Conservation (phyloP, 345 rosid genomes). For the Acer campestre region DNA sequence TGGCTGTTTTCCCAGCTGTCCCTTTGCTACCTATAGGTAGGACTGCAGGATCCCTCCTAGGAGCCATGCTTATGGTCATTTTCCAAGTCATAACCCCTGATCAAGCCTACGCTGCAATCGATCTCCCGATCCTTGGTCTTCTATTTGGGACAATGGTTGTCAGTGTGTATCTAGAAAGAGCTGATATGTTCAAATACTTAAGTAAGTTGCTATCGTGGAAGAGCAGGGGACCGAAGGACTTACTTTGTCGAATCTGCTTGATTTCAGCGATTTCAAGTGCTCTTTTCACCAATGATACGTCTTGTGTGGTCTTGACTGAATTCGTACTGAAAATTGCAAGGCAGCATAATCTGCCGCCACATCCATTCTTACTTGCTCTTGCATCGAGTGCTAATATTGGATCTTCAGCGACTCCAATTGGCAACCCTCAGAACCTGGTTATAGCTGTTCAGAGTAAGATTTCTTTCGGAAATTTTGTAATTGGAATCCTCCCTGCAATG, state of each 20-base stretch:
- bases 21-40: constrained; percentile 82
- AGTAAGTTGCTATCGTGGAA: constrained; percentile 73
- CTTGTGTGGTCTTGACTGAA: constrained; percentile 80
- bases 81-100: constrained; percentile 69
- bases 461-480: constrained; percentile 59
- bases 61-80: constrained; percentile 86
- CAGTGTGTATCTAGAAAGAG: constrained; percentile 76
- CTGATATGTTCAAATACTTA: constrained; percentile 76
- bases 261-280: constrained; percentile 81
- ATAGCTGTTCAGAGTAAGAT: constrained; percentile 73
- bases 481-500: constrained; percentile 72
- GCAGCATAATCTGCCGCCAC: constrained; percentile 80
- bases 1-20: constrained; percentile 82
- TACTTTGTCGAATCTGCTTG: constrained; percentile 66
- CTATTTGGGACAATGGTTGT: constrained; percentile 93
- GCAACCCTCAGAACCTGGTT: constrained; percentile 86
- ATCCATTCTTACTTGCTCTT: constrained; percentile 74
- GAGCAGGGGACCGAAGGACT: constrained; percentile 74
- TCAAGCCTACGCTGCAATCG: constrained; percentile 79
- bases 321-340: constrained; percentile 79
- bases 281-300: constrained; percentile 82
- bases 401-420: constrained; percentile 85
- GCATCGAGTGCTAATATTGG: constrained; percentile 92
- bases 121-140: constrained; percentile 83
- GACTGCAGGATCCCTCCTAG: constrained; percentile 85